Evolutionary conservation across 2,329 filamentous ascomycete species (phyloP), one percentile per base, ranked within the genome.

Genomic region (Sporothrix luriei): DNA sequence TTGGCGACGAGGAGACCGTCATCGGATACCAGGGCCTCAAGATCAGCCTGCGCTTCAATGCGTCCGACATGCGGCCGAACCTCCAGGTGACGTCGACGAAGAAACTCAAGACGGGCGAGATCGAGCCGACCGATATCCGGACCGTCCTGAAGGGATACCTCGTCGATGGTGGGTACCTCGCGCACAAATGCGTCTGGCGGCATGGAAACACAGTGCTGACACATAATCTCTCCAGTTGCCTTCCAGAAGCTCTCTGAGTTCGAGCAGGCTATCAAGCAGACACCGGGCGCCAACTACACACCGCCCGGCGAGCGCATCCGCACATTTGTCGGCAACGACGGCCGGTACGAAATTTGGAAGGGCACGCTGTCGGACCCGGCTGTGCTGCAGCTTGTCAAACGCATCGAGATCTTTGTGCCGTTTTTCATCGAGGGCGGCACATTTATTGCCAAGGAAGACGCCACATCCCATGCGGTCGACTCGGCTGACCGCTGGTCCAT

Each of bases 341-440:
- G 74, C 33, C 85, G 84, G 29, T 97, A 91, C 77, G 93, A 97
- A 79, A 87, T 98, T 68, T 97, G 94, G 92, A 88, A 87, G 74
- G 91, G 92, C 10, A 90, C 83, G 66, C 83, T 99, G 67, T 84
- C 85, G 2, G 90, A 97, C 76, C 82, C 86, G 0, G 84, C 84
- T 19, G 88, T 96, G 54, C 86, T 87, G 76, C 85, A 89, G 75
- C 82, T 97, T 51, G 83, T 97, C 75, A 88, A 88, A 72, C 92
- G 94, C 67, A 87, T 96, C 73, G 93, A 97, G 80, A 88, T 97
- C 69, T 83, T 97, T 48, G 87, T 94, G 5, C 88, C 92, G 19
- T 84, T 98, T 71, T 96, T 93, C 78, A 97, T 99, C 72, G 96
- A 99, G 78, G 95, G 92, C 38, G 95, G 94, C n/a, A 91, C 88